Evolutionary conservation across 139 green algal species (phyloP).

Genomic region (Chlamydomonas urium): DNA sequence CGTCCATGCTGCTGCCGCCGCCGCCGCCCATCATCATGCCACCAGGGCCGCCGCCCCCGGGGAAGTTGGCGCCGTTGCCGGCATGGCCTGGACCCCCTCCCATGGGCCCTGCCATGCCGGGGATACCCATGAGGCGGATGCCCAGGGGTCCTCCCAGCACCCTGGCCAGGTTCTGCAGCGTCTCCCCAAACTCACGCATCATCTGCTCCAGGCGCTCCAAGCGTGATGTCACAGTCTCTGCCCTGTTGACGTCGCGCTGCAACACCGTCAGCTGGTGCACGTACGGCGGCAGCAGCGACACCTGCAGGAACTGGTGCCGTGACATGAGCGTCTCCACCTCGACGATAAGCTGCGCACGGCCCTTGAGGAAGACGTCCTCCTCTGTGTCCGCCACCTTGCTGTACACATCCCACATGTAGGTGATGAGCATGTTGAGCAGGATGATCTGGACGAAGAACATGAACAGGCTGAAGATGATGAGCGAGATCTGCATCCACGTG

Average conservation of each 20-base stretch:
- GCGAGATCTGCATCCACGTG: constrained; percentile 18
- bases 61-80: neutral
- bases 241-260: constrained; percentile 10
- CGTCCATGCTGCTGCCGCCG: too few species aligned
- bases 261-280: constrained; percentile 43
- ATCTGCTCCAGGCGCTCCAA: constrained; percentile 42
- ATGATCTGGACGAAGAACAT: constrained; percentile 42
- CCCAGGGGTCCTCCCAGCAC: too few species aligned
- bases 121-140: too few species aligned
- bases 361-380: constrained; percentile 43
- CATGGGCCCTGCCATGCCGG: neutral
- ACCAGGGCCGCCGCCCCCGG: neutral
- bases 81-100: too few species aligned
- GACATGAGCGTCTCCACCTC: constrained; percentile 48
- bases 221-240: neutral
- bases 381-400: constrained; percentile 16
- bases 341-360: constrained; percentile 37
- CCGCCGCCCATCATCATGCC: neutral
- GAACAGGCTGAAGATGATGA: constrained; percentile 46
- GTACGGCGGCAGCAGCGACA: constrained; percentile 41
- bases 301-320: constrained; percentile 25
- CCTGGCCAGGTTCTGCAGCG: neutral
- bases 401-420: constrained; percentile 45
- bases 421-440: constrained; percentile 52
- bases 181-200: constrained; percentile 5